Percentiles rank a stretch among this genome's conserved stretches.
These are phyloP conservation scores for Yamadazyma endophytica DNA, from an alignment of 805 yeast species.

Conservation along the genomic window DNA sequence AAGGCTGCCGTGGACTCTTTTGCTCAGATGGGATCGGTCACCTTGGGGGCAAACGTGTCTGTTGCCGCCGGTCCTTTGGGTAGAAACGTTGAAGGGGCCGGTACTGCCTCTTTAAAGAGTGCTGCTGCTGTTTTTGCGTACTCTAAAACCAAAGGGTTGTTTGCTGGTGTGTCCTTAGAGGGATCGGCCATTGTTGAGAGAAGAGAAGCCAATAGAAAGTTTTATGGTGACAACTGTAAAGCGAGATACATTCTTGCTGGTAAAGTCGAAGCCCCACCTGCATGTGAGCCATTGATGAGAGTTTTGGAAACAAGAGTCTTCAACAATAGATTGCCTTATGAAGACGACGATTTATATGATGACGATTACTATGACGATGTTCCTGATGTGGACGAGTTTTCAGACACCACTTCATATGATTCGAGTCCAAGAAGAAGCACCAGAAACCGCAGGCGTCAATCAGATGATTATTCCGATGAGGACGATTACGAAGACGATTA, in stretches of 20 bases:
- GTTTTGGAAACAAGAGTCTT: slow-evolving; percentile 84
- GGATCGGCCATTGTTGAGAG: slow-evolving; percentile 97
- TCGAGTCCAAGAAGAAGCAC: slow-evolving; percentile 17
- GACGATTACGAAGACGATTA: slow-evolving; percentile 21
- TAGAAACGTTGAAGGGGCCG: slow-evolving; percentile 96
- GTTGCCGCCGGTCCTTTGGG: slow-evolving; percentile 98
- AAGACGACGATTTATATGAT: slow-evolving; percentile 49
- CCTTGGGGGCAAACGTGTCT: slow-evolving; percentile 91
- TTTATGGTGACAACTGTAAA: slow-evolving; percentile 84
- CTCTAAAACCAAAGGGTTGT: slow-evolving; percentile 93
- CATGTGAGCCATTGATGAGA: slow-evolving; percentile 80
- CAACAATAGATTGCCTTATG: slow-evolving; percentile 47
- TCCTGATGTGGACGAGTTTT: slow-evolving; percentile 53
- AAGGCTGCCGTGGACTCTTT: slow-evolving; percentile 88
- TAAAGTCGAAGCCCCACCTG: slow-evolving; percentile 88
- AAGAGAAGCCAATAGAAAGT: slow-evolving; percentile 93
- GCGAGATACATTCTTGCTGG: slow-evolving; percentile 85
- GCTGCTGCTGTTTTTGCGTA: slow-evolving; percentile 92
- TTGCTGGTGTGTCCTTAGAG: slow-evolving; percentile 96
- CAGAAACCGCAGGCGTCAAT: slow-evolving; percentile 18
- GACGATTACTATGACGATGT: slow-evolving; percentile 74
- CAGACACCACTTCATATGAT: slow-evolving; percentile 46
- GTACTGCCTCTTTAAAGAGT: slow-evolving; percentile 80
- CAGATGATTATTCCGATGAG: slow-evolving; percentile 33
- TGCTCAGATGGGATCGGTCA: slow-evolving; percentile 90